Evolutionary conservation across 371 early-diverging fungal species (phyloP).

Genomic region (Phascolomyces articulosus): DNA sequence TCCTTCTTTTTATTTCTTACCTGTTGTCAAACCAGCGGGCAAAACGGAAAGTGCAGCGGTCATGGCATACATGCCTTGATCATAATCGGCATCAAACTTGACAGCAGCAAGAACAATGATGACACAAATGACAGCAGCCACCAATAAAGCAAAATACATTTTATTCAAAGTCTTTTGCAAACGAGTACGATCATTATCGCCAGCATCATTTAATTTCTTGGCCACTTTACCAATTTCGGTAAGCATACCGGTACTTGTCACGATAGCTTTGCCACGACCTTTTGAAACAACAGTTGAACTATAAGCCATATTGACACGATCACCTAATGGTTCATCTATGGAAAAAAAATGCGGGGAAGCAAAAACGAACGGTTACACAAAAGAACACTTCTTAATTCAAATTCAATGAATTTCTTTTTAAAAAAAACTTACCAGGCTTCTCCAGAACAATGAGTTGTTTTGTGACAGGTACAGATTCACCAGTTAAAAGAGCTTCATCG

Average conservation of each 20-base stretch:
- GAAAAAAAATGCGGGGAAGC: neutral
- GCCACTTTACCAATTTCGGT: constrained; percentile 92
- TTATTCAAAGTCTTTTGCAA: constrained; percentile 74
- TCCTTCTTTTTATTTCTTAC: neutral
- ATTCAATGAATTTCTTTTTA: too few relatives aligned
- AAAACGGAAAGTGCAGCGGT: constrained; percentile 89
- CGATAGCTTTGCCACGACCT: constrained; percentile 60
- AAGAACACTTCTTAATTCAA: too few relatives aligned
- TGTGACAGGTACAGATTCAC: constrained; percentile 74
- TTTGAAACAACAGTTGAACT: constrained; percentile 55
- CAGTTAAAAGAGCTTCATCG: constrained; percentile 86
- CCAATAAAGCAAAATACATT: constrained; percentile 68
- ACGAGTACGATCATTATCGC: constrained; percentile 62
- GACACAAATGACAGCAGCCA: constrained; percentile 43
- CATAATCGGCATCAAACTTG: constrained; percentile 27
- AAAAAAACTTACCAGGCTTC: constrained; percentile 22
- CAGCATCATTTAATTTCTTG: constrained; percentile 71
- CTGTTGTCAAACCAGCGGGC: constrained; percentile 95
- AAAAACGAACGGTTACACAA: neutral
- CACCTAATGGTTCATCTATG: constrained; percentile 37
- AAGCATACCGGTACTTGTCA: constrained; percentile 76
- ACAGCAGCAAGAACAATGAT: constrained; percentile 47
- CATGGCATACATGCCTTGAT: constrained; percentile 29
- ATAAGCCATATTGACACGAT: constrained; percentile 67
- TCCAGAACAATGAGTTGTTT: constrained; percentile 47